phyloP scores from a whole-genome alignment of 1,284 basidiomycete species.

The Abortiporus biennis region DNA sequence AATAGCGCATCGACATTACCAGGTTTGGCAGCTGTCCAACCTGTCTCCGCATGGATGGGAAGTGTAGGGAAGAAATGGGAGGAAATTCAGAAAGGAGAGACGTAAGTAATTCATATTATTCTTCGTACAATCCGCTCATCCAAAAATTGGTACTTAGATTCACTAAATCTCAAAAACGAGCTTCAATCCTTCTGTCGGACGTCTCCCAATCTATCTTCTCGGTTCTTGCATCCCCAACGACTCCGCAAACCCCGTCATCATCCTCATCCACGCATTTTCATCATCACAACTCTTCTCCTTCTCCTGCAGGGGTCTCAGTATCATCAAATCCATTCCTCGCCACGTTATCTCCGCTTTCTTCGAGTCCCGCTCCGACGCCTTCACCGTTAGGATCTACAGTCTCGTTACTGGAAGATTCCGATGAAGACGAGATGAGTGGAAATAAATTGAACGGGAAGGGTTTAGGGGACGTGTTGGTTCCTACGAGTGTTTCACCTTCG shows the following conservation, averaged over 20 bases:
- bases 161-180: constrained; percentile 58
- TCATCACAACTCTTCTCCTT: constrained; percentile 3
- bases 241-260: constrained; percentile 9
- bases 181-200: constrained; percentile 58
- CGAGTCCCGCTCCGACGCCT: constrained; percentile 14
- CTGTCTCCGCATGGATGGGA: constrained; percentile 39
- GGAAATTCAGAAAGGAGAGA: constrained; percentile 46
- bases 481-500: constrained; percentile 16
- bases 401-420: constrained; percentile 39
- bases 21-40: constrained; percentile 21
- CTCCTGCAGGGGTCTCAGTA: constrained; percentile 14
- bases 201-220: constrained; percentile 52
- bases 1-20: background rate
- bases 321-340: constrained; percentile 17
- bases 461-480: constrained; percentile 25
- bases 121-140: constrained; percentile 7
- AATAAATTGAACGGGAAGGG: constrained; percentile 17
- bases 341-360: constrained; percentile 17
- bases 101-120: constrained; percentile 34
- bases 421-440: constrained; percentile 33
- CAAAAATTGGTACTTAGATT: constrained; percentile 33
- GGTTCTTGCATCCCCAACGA: constrained; percentile 34
- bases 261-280: constrained; percentile 5
- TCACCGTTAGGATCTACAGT: constrained; percentile 22
- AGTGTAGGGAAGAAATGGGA: constrained; percentile 52